Evolutionary conservation across 306 rosid species (phyloP).

Genomic region (Cucurbita argyrosperma): DNA sequence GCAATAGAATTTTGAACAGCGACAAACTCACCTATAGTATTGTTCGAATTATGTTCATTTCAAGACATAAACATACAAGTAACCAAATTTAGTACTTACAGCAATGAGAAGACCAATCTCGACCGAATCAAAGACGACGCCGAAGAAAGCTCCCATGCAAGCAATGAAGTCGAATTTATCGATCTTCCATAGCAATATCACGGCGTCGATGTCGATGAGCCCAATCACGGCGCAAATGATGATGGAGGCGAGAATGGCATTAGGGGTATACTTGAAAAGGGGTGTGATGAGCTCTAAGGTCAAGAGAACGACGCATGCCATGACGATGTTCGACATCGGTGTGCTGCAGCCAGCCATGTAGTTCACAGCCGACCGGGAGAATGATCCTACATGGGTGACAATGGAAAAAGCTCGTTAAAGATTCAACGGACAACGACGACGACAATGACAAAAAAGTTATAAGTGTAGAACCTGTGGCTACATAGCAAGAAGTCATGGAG

Average conservation of each 20-base stretch:
- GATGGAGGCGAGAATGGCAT: conserved; percentile 71
- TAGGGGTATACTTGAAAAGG: conserved; percentile 72
- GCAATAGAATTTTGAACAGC: conserved; percentile 52
- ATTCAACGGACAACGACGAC: background rate
- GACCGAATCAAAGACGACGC: conserved; percentile 60
- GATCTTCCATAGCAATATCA: conserved; percentile 48
- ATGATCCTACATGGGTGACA: conserved; percentile 32
- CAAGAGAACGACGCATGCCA: conserved; percentile 49
- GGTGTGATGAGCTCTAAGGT: conserved; percentile 55
- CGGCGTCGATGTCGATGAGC: conserved; percentile 41
- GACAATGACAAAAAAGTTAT: background rate
- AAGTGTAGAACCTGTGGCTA: conserved; percentile 34
- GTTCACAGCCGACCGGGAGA: conserved; percentile 84
- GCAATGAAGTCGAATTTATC: conserved; percentile 72
- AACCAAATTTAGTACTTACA: conserved; percentile 11
- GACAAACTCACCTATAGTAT: conserved; percentile 44
- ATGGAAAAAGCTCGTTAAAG: background rate
- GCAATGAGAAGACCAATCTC: conserved; percentile 77
- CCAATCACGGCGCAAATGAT: conserved; percentile 47
- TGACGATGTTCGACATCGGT: conserved; percentile 70
- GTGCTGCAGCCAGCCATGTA: conserved; percentile 75
- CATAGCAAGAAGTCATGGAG: conserved; percentile 72
- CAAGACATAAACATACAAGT: too few relatives aligned
- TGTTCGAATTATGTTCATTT: too few relatives aligned
- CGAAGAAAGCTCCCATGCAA: conserved; percentile 89